Conservation (phyloP, 805 yeast species). For the Kodamaea sagamina region DNA sequence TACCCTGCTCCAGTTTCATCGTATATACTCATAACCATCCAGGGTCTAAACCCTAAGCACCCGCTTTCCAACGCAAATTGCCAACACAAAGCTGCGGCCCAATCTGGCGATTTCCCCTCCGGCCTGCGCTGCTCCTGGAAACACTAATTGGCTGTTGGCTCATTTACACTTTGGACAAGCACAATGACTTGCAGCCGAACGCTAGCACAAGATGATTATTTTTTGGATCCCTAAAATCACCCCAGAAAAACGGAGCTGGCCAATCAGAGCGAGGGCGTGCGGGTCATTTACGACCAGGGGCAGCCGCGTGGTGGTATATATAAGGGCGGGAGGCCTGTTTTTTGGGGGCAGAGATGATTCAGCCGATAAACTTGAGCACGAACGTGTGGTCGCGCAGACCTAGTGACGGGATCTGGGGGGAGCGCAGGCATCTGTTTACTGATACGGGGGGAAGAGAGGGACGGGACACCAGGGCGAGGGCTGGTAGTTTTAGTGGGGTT, state of each 20-base stretch:
- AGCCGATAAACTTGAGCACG: slow-evolving; percentile 4
- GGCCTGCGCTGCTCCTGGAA: neutral
- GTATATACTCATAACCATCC: slow-evolving; percentile 3
- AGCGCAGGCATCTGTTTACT: slow-evolving; percentile 13
- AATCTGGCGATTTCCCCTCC: slow-evolving; percentile 2
- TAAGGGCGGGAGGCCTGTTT: neutral
- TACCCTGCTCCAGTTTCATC: neutral
- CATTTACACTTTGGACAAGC: slow-evolving; percentile 1
- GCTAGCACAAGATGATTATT: neutral
- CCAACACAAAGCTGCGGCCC: neutral
- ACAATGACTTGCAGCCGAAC: slow-evolving; percentile 3
- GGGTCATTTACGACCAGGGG: slow-evolving; percentile 8
- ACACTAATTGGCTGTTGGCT: neutral
- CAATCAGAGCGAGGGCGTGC: slow-evolving; percentile 8
- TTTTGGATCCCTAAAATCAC: slow-evolving; percentile 9
- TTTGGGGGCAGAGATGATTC: slow-evolving; percentile 3
- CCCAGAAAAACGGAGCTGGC: slow-evolving; percentile 12
- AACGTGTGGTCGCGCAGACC: slow-evolving; percentile 11
- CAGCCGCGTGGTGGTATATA: slow-evolving; percentile 5
- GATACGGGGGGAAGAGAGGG: too few relatives aligned
- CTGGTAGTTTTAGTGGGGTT: neutral
- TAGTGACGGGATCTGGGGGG: slow-evolving; percentile 11
- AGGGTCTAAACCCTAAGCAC: slow-evolving; percentile 2
- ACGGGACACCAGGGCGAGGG: too few relatives aligned
- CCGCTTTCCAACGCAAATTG: neutral